phyloP scores from a whole-genome alignment of 768 basidiomycete species.

The Glaciozyma martinii region DNA sequence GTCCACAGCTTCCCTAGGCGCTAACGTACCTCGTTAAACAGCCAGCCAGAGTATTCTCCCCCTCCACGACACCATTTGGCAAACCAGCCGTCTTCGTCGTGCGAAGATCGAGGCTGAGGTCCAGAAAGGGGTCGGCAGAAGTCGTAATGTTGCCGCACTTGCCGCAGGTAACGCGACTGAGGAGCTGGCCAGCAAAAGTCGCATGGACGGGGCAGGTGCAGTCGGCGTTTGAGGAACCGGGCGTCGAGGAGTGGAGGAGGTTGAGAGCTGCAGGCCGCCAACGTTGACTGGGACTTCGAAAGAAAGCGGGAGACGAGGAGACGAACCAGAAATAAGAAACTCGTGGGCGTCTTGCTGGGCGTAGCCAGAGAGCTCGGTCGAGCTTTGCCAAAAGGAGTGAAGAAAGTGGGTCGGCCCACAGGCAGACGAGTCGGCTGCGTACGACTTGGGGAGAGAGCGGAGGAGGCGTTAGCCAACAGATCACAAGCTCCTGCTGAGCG shows the following conservation, averaged over 20 bases:
- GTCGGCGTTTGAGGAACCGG: constrained; percentile 54
- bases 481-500: background rate
- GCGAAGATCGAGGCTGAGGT: constrained; percentile 74
- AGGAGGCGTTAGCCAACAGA: background rate
- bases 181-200: constrained; percentile 75
- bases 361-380: constrained; percentile 75
- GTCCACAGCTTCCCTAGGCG: background rate
- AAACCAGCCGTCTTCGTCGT: background rate
- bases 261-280: constrained; percentile 52
- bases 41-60: constrained; percentile 58
- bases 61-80: background rate
- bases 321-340: constrained; percentile 56
- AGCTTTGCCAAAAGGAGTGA: constrained; percentile 64
- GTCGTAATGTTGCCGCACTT: constrained; percentile 68
- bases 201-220: constrained; percentile 88
- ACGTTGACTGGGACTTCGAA: background rate
- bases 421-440: constrained; percentile 44
- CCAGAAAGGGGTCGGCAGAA: constrained; percentile 80
- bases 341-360: constrained; percentile 92
- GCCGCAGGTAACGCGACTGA: constrained; percentile 83
- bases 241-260: constrained; percentile 70
- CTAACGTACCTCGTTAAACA: constrained; percentile 60
- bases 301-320: background rate
- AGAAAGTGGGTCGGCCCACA: constrained; percentile 78
- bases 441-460: background rate